These are phyloP conservation scores for Raffaelea arxii DNA, from an alignment of 2,329 filamentous ascomycete species.

Conservation along the genomic window DNA sequence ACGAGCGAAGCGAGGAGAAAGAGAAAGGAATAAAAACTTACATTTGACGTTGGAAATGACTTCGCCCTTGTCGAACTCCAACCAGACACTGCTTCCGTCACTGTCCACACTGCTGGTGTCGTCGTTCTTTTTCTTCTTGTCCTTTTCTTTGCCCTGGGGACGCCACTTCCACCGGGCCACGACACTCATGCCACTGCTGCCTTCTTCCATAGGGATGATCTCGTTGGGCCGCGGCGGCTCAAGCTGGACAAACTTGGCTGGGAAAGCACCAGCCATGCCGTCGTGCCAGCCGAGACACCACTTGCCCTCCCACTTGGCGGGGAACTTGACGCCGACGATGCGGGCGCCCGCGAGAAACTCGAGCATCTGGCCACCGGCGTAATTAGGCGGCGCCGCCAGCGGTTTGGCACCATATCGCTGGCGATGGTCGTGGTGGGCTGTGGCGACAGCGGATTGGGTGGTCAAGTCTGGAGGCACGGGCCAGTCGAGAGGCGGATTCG, in stretches of 20 bases:
- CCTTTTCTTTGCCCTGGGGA: constrained; percentile 18
- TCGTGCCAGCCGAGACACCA: constrained; percentile 51
- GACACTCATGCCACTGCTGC: constrained; percentile 36
- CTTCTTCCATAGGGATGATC: constrained; percentile 34
- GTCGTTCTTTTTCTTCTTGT: neutral
- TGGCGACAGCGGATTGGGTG: constrained; percentile 22
- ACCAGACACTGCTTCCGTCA: constrained; percentile 35
- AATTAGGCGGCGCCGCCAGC: constrained; percentile 20
- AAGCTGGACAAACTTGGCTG: constrained; percentile 37
- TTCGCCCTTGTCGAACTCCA: constrained; percentile 58
- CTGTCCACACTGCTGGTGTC: constrained; percentile 9
- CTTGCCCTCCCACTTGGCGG: constrained; percentile 40
- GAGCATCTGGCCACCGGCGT: constrained; percentile 21
- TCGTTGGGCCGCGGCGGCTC: constrained; percentile 36
- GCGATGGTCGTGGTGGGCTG: constrained; percentile 24
- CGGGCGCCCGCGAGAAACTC: constrained; percentile 35
- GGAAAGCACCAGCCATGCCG: constrained; percentile 38
- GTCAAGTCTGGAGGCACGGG: constrained; percentile 18
- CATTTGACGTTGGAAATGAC: constrained; percentile 54
- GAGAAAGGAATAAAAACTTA: constrained; percentile 21
- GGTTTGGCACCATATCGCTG: constrained; percentile 24
- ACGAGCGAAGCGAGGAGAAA: neutral
- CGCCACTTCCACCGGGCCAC: constrained; percentile 44
- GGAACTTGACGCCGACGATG: constrained; percentile 42
- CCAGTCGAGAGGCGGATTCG: constrained; percentile 19